Conservation (phyloP, 495 filamentous ascomycete species). For the Glonium stellatum region DNA sequence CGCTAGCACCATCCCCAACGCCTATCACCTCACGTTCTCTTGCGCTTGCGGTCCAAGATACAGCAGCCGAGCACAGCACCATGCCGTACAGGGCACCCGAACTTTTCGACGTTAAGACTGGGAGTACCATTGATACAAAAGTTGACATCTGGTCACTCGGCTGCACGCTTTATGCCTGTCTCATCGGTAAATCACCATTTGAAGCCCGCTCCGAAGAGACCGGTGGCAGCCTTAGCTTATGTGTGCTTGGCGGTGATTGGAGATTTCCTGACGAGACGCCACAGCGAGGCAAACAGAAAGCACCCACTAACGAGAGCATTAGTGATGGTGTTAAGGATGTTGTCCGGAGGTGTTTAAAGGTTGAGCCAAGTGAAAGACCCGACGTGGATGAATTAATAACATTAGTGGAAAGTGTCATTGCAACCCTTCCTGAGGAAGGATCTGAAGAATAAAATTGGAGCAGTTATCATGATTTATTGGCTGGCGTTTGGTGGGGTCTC, state of each 20-base stretch:
- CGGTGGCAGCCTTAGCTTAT: slow-evolving; percentile 84
- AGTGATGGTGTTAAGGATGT: slow-evolving; percentile 75
- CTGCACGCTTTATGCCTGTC: slow-evolving; percentile 90
- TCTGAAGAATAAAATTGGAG: slow-evolving; percentile 18
- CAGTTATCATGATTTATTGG: background rate
- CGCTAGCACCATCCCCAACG: slow-evolving; percentile 77
- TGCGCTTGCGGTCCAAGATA: slow-evolving; percentile 86
- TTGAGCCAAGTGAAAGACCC: slow-evolving; percentile 88
- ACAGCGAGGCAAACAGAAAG: slow-evolving; percentile 42
- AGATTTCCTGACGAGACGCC: slow-evolving; percentile 77
- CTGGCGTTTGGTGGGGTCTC: slow-evolving; percentile 1
- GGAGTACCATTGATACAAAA: slow-evolving; percentile 86
- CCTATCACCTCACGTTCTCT: slow-evolving; percentile 90
- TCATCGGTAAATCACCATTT: slow-evolving; percentile 94
- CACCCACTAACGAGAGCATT: slow-evolving; percentile 55
- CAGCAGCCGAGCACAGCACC: slow-evolving; percentile 89
- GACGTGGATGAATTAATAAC: slow-evolving; percentile 84
- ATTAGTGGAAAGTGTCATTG: slow-evolving; percentile 69
- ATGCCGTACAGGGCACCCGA: slow-evolving; percentile 98
- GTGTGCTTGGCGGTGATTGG: slow-evolving; percentile 88
- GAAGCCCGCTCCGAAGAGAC: slow-evolving; percentile 94
- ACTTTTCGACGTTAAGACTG: slow-evolving; percentile 96
- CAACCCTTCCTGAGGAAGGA: slow-evolving; percentile 64
- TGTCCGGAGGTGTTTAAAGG: slow-evolving; percentile 77
- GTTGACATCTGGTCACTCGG: slow-evolving; percentile 97